A percentile compares a stretch with the other conserved stretches of the same genome.
Evolutionary conservation across 345 rosid species (phyloP).

Genomic region (Rhizophora apiculata): DNA sequence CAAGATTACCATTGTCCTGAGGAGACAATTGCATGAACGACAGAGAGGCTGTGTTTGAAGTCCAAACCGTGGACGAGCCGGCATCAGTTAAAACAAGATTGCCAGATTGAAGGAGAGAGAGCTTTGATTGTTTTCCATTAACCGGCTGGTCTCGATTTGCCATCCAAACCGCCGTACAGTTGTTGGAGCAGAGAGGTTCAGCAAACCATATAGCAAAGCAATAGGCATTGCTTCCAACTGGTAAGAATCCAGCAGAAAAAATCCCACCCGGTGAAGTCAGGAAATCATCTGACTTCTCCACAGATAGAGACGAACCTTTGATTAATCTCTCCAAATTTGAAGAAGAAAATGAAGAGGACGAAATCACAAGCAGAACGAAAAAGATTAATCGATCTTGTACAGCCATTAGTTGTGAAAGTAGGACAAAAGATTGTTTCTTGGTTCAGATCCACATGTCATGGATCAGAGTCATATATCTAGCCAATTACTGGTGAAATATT

Average conservation of each 20-base stretch:
- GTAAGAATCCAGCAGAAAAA: constrained; percentile 24
- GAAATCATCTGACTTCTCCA: constrained; percentile 10
- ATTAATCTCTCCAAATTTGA: background rate
- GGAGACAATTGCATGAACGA: constrained; percentile 3
- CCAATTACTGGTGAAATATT: too few species aligned
- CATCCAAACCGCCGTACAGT: constrained; percentile 19
- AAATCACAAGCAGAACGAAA: background rate
- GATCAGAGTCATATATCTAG: too few species aligned
- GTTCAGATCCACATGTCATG: too few species aligned
- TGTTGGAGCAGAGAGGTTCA: background rate
- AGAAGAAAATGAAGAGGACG: background rate
- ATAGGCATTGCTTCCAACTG: constrained; percentile 23
- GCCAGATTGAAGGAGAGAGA: constrained; percentile 2
- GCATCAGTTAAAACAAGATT: constrained; percentile 15
- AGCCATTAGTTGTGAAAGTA: constrained; percentile 2
- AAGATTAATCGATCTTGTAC: background rate
- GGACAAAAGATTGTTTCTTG: too few species aligned
- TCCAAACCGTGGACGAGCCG: constrained; percentile 3
- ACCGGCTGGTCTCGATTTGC: constrained; percentile 17
- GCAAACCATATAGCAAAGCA: constrained; percentile 25
- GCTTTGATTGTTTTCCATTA: constrained; percentile 9
- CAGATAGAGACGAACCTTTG: constrained; percentile 10
- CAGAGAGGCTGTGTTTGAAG: constrained; percentile 5
- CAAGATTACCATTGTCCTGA: constrained; percentile 20
- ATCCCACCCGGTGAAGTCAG: constrained; percentile 13